Evolutionary conservation across 2,329 filamentous ascomycete genomes (phyloP).

Genomic region (Ambrosiella xylebori): DNA sequence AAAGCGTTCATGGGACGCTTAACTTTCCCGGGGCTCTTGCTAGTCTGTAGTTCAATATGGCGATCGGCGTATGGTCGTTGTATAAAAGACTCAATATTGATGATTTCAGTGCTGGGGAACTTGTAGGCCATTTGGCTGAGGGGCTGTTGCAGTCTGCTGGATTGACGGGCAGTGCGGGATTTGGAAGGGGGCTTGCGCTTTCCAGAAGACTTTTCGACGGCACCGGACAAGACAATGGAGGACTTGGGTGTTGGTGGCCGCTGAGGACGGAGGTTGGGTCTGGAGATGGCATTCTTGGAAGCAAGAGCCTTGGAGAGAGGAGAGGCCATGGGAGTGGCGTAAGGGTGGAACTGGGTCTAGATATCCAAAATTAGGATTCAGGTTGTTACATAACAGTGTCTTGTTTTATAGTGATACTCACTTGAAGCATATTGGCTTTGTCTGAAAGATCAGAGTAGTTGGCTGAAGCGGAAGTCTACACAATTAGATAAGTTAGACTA

Average conservation of each 20-base stretch:
- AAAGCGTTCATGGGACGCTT: constrained; percentile 95
- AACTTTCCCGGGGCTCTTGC: constrained; percentile 56
- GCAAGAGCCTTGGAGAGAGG: background rate
- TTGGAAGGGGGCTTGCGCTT: constrained; percentile 19
- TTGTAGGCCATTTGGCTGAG: constrained; percentile 54
- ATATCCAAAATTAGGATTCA: background rate
- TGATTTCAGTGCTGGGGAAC: constrained; percentile 42
- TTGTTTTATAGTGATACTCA: background rate
- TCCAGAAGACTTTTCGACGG: constrained; percentile 13
- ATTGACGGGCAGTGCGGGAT: constrained; percentile 19
- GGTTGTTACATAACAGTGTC: background rate
- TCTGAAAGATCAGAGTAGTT: background rate
- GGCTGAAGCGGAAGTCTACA: background rate
- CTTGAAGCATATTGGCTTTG: background rate
- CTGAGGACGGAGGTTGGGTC: constrained; percentile 8
- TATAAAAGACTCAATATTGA: constrained; percentile 68
- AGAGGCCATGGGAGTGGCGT: constrained; percentile 11
- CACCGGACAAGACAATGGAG: background rate
- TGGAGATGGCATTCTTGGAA: background rate
- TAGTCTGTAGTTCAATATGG: constrained; percentile 47
- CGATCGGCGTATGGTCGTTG: constrained; percentile 51
- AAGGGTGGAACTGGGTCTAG: constrained; percentile 1
- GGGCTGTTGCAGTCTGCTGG: constrained; percentile 38
- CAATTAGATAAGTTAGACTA: background rate
- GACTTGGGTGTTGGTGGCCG: constrained; percentile 1